These are phyloP conservation scores for Hyphodiscus hymeniophilus DNA, from an alignment of 495 filamentous ascomycete species.

Conservation along the genomic window DNA sequence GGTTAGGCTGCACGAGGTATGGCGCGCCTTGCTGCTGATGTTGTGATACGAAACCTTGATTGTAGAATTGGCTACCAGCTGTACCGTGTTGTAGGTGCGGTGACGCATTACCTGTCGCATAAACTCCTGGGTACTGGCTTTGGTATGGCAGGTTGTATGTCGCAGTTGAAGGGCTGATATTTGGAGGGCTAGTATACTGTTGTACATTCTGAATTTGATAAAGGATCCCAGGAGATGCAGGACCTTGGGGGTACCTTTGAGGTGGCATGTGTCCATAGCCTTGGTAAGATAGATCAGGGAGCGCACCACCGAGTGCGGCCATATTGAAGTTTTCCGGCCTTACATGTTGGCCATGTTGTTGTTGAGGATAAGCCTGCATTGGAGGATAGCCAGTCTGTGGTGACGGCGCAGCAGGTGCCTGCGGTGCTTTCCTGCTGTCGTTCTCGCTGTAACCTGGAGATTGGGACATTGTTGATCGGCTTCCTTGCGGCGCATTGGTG, in stretches of 20 bases:
- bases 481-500: background rate
- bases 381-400: constrained; percentile 1
- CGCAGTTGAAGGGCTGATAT: constrained; percentile 30
- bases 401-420: background rate
- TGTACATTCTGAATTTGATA: constrained; percentile 36
- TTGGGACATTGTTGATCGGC: constrained; percentile 1
- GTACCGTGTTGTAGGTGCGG: background rate
- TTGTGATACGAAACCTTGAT: constrained; percentile 11
- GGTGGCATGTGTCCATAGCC: constrained; percentile 18
- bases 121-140: constrained; percentile 15
- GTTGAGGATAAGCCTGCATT: constrained; percentile 3
- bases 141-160: constrained; percentile 25
- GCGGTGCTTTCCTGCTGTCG: background rate
- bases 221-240: constrained; percentile 32
- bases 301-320: constrained; percentile 7
- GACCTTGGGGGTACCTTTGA: constrained; percentile 31
- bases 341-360: constrained; percentile 1
- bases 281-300: constrained; percentile 19
- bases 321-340: constrained; percentile 18
- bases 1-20: constrained; percentile 12
- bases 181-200: constrained; percentile 33
- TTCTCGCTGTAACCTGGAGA: background rate
- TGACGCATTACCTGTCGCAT: constrained; percentile 5
- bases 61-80: constrained; percentile 13
- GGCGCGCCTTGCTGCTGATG: constrained; percentile 7